Base-by-base conservation (phyloP, 768 basidiomycete genomes). In the Phanerochaete carnosa region DNA sequence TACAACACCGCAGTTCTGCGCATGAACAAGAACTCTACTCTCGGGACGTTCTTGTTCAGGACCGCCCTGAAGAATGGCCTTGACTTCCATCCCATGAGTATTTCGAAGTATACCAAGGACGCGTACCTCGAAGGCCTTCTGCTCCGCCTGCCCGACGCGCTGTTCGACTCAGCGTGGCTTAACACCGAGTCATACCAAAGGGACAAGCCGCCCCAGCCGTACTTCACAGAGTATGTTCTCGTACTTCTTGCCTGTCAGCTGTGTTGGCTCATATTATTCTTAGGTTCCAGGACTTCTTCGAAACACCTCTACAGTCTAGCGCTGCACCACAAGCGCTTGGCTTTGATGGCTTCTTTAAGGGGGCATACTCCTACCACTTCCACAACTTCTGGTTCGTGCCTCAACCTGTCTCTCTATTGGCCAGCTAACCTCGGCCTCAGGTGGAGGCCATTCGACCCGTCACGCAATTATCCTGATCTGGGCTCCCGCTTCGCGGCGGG, bases 41-140 rank as follows among this genome's bases (percentile, higher is more conserved):
- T 99, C 19, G 95, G 94, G 30, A 90, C 88, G 58, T 95, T 98
- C 76, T 76, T 99, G 55, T 95, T 99, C 82, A 86, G 91, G 47
- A 96, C 95, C 1, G 95, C 95, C 15, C 75, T 99, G 64, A 93
- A 91, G 77, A 98, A 99, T 68, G 86, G 86, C 23, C 73, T 98
- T 71, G 96, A 98, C 74, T 98, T 99, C 75, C 97, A 99, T 69
- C 96, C 96, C 0, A 95, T 95, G 92, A 94, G 91, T 0, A 88
- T 99, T 37, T 89, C 91, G 45, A 81, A 85, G 61, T 99, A 99
- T 72, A 86, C 89, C 30, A 90, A 90, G 74, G 96, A 99, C 64
- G 94, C 95, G 1, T 80, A 88, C 62, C 67, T 98, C 30, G 94
- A 96, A 62, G 85, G 83, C 5, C 77, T 98, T 47, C 77, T 99